phyloP scores from a whole-genome alignment of 352 stramenopile genomes.

The Pythium brachiatum region DNA sequence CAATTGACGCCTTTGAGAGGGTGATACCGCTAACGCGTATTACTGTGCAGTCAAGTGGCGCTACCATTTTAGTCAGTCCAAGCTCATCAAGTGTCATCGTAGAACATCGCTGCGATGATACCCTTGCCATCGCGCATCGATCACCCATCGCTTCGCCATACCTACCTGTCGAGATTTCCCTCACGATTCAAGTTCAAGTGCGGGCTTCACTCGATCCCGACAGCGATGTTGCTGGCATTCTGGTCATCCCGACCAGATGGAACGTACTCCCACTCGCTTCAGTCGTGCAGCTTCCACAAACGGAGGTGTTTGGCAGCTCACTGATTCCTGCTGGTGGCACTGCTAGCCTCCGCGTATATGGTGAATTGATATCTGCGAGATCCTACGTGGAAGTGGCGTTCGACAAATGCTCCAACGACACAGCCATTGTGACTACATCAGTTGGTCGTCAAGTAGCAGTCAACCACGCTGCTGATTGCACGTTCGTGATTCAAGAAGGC shows the following conservation, averaged over 20 bases:
- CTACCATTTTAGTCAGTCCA: not conserved
- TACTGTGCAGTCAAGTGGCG: not conserved
- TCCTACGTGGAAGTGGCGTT: constrained; percentile 9
- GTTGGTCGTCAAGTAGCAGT: not conserved
- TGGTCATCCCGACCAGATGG: constrained; percentile 28
- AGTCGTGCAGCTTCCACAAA: not conserved
- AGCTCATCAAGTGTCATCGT: not conserved
- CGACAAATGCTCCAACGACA: not conserved
- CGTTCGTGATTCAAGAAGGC: constrained; percentile 20
- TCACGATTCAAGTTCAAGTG: constrained; percentile 4
- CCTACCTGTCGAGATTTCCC: not conserved
- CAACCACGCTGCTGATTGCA: constrained; percentile 7
- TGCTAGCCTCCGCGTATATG: constrained; percentile 6
- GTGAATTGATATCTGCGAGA: not conserved
- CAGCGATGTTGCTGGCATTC: not conserved
- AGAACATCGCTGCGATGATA: constrained; percentile 10
- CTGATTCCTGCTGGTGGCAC: not conserved
- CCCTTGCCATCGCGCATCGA: constrained; percentile 7
- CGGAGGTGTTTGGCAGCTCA: constrained; percentile 10
- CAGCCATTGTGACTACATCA: not conserved
- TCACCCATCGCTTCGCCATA: no score
- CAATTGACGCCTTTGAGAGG: not conserved
- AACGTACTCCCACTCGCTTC: not conserved
- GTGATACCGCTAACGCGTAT: not conserved
- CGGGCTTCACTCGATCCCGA: not conserved